Evolutionary conservation across 345 rosid genomes (phyloP), one percentile per base, ranked within the genome.

Genomic region (Populus davidiana): DNA sequence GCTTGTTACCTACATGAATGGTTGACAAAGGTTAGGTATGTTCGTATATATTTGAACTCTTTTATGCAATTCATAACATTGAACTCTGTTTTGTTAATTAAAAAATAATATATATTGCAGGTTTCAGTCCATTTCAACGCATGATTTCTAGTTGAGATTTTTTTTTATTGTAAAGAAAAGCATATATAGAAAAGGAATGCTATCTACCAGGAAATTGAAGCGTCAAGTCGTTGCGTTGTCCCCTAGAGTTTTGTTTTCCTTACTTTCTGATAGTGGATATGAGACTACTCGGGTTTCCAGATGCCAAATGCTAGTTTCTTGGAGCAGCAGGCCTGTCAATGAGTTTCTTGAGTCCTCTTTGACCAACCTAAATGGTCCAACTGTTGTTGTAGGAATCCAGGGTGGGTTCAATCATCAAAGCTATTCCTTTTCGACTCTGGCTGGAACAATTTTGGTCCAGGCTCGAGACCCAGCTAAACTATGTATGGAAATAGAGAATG

Each of bases 381-480:
- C 27, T 61, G 25, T 11, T 70, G 38, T n/a, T 43, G 49, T 47
- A 16, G 56, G 78, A 76, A 43, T 41, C 39, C 38, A 23, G 27
- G 72, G 41, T 75, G 73, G 80, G 17, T 70, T 79, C 44, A 47
- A 27, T 64, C n/a, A 68, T 56, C 75, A 67, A 83, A 49, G 59
- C 41, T 69, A 49, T 77, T 78, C 80, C 64, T 89, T 83, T 77
- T 87, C 94, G 12, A 84, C 82, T 29, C 31, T 83, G 69, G 78
- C 82, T 67, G 88, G 90, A 79, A 84, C 98, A 12, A 80, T 91
- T 73, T 80, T 93, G 83, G 91, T 92, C 49, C 98, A 92, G 79
- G 96, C 98, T 27, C 88, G 90, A 56, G 94, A 93, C 83, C 89
- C 94, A 4, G 89, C 94, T 16, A 93, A 89, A 72, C 79, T 93